A percentile compares a stretch with the other conserved stretches of the same genome.
Conservation (phyloP, 495 filamentous ascomycete genomes). For the Hyaloscypha hepaticicola region DNA sequence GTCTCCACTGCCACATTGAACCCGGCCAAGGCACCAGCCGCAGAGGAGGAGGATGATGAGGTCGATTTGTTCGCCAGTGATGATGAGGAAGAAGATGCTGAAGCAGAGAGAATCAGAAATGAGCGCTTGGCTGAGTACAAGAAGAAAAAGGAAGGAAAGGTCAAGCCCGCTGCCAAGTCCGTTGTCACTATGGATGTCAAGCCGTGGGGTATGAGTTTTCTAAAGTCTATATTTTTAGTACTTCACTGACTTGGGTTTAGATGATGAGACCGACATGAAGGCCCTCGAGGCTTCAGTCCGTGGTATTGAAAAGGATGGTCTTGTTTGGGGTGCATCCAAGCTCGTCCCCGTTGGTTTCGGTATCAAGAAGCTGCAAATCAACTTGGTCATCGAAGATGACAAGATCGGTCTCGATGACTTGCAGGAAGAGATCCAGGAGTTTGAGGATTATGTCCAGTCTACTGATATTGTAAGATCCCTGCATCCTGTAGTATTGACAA, state of each 20-base stretch:
- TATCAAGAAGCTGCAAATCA: conserved; percentile 99
- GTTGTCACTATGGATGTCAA: conserved; percentile 95
- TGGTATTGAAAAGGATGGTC: conserved; percentile 86
- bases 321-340: conserved; percentile 94
- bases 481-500: conserved; percentile 9
- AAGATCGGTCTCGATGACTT: conserved; percentile 89
- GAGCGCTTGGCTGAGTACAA: conserved; percentile 89
- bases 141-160: conserved; percentile 93
- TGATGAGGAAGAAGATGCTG: conserved; percentile 91
- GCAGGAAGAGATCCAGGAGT: conserved; percentile 72
- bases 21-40: conserved; percentile 80
- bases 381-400: conserved; percentile 94
- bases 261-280: conserved; percentile 91
- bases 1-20: conserved; percentile 68
- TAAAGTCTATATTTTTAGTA: conserved; percentile 11
- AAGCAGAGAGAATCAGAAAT: conserved; percentile 77
- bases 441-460: conserved; percentile 97
- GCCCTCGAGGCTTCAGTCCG: conserved; percentile 81
- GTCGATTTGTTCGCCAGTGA: conserved; percentile 87
- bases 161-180: conserved; percentile 90
- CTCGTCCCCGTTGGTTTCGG: conserved; percentile 89
- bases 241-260: conserved; percentile 35
- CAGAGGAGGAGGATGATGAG: conserved; percentile 69
- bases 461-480: conserved; percentile 70
- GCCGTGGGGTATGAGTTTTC: conserved; percentile 82